phyloP scores from a whole-genome alignment of 345 rosid species.

The Populus davidiana region DNA sequence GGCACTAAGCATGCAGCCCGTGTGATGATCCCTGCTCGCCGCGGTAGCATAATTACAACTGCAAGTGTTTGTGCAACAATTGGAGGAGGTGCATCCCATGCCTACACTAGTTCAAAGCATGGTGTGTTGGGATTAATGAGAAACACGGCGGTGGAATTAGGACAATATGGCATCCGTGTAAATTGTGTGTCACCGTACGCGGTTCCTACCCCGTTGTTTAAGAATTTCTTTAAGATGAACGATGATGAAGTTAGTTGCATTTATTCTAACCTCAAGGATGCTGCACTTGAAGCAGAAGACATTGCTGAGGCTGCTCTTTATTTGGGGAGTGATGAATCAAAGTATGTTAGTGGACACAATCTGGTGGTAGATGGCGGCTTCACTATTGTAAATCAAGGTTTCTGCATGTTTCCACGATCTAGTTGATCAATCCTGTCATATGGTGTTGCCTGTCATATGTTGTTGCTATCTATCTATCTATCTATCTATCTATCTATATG shows the following conservation, averaged over 20 bases:
- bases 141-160: constrained; percentile 16
- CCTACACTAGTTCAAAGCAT: constrained; percentile 11
- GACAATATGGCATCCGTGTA: constrained; percentile 15
- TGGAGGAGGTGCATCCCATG: constrained; percentile 9
- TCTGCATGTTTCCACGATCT: too few species aligned
- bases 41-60: constrained; percentile 12
- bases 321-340: constrained; percentile 29
- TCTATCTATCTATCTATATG: too few species aligned
- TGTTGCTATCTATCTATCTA: too few species aligned
- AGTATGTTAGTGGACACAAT: constrained; percentile 28
- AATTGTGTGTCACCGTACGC: constrained; percentile 22
- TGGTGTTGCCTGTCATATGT: too few species aligned
- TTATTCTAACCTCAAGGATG: constrained; percentile 8
- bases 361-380: constrained; percentile 5
- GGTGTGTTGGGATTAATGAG: constrained; percentile 3
- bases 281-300: constrained; percentile 10
- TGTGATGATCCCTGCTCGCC: constrained; percentile 18
- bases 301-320: constrained; percentile 25
- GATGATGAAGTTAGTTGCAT: background rate
- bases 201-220: background rate
- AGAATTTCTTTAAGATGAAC: background rate
- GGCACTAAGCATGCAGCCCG: constrained; percentile 21
- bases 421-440: too few species aligned
- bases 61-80: constrained; percentile 5
- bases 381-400: background rate